Conservation (phyloP, 768 basidiomycete genomes). For the Symmetrospora coprosmae region DNA sequence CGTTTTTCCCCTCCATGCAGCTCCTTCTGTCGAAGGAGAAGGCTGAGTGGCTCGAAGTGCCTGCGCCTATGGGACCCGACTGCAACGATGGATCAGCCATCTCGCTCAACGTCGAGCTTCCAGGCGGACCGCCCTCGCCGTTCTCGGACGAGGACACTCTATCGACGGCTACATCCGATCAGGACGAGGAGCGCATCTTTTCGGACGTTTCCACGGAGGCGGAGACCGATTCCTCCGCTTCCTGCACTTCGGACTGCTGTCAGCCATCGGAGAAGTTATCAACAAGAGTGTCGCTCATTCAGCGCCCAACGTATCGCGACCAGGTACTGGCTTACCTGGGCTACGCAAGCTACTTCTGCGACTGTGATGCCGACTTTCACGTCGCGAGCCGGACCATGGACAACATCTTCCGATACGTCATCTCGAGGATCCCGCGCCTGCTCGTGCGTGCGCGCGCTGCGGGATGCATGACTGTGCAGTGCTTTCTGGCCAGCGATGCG, state of each 20-base stretch:
- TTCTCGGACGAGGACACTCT: too few relatives aligned
- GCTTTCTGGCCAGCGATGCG: background rate
- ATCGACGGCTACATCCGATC: background rate
- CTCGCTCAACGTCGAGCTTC: background rate
- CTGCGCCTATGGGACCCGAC: background rate
- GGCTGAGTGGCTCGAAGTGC: slow-evolving; percentile 1
- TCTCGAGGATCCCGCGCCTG: slow-evolving; percentile 6
- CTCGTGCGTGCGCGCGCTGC: slow-evolving; percentile 1
- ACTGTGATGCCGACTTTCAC: background rate
- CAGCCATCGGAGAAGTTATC: background rate
- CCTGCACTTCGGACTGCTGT: slow-evolving; percentile 16
- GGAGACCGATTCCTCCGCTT: background rate
- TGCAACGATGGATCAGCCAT: background rate
- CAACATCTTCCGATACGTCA: slow-evolving; percentile 5
- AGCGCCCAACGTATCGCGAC: background rate
- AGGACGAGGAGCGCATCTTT: slow-evolving; percentile 2
- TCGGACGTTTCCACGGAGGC: slow-evolving; percentile 3
- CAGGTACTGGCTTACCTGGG: slow-evolving; percentile 12
- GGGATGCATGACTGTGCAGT: background rate
- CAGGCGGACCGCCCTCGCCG: too few relatives aligned
- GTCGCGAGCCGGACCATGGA: background rate
- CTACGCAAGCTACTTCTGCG: background rate
- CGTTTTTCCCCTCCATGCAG: background rate
- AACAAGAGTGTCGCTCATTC: background rate
- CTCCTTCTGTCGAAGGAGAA: slow-evolving; percentile 2